Evolutionary conservation across 208 protist species (phyloP).

Genomic region (Polymyxa betae): DNA sequence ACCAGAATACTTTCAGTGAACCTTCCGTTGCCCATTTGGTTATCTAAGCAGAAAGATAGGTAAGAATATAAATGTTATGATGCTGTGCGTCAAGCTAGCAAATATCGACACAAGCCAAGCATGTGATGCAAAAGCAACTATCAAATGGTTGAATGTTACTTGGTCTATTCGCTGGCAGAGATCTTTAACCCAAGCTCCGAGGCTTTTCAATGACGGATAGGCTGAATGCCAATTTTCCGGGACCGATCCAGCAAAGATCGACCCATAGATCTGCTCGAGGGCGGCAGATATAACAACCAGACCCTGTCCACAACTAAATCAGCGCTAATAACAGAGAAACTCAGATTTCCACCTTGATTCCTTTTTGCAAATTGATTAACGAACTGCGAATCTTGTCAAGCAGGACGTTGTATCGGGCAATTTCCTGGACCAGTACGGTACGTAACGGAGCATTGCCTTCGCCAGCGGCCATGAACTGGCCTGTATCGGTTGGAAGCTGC

Average conservation of each 20-base stretch:
- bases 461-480: slow-evolving; percentile 81
- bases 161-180: slow-evolving; percentile 86
- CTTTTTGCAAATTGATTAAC: slow-evolving; percentile 86
- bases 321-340: neutral
- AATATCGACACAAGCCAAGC: neutral
- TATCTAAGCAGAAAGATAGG: slow-evolving; percentile 71
- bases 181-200: slow-evolving; percentile 93
- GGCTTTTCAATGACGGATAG: slow-evolving; percentile 95
- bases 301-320: slow-evolving; percentile 69
- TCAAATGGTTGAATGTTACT: slow-evolving; percentile 40
- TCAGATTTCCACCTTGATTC: slow-evolving; percentile 78
- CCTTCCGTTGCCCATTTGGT: slow-evolving; percentile 85
- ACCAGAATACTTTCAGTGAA: slow-evolving; percentile 91
- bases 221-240: slow-evolving; percentile 87
- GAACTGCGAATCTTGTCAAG: slow-evolving; percentile 84
- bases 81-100: neutral
- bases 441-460: slow-evolving; percentile 85
- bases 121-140: neutral
- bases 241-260: slow-evolving; percentile 85
- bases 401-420: slow-evolving; percentile 93
- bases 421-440: slow-evolving; percentile 94
- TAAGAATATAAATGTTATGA: too few species aligned
- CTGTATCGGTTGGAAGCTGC: neutral
- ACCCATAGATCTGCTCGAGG: slow-evolving; percentile 89
- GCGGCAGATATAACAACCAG: slow-evolving; percentile 94